Base-by-base conservation (phyloP, 352 stramenopile genomes). In the Pythium phragmitis region DNA sequence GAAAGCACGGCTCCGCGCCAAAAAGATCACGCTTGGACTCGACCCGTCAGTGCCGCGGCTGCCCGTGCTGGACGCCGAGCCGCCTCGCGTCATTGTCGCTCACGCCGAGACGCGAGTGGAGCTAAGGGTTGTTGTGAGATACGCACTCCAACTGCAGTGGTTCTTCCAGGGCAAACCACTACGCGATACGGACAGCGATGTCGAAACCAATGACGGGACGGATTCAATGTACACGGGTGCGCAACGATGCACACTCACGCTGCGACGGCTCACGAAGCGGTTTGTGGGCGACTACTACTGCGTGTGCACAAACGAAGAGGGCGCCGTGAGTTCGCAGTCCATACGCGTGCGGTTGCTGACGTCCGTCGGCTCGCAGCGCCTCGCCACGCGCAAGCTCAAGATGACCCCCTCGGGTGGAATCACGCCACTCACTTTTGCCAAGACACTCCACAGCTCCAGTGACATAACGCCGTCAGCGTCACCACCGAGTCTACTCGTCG, bases 221-320 rank as follows among this genome's bases (percentile, higher is more conserved):
- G 8, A 34, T 17, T 26, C 14, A 21, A 14, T 63, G 42, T 52
- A 60, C 6, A 21, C 23, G 12, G 79, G 78, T 11, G 57, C 67
- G 14, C 63, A 68, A 33, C 70, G 65, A 7, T 74, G 56, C 51
- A 80, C 69, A 4, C 73, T 91, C 17, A 45, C 77, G 6, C 64
- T 91, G 17, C 9, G 37, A 2, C 73, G 66, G 7, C 63, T 87
- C 43, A 82, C 74, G 2, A 77, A 72, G 46, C 79, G 82, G 4
- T 69, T 76, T 5, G 62, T 59, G 9, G 81, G 77, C 1, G 74
- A 88, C 33, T 89, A 89, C 60, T 77, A 72, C 57, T 91, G 81
- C 59, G 74, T 76, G 17, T 89, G 77, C 45, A 69, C 79, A 46
- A 89, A 91, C 51, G 82, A 91, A 49, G 82, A 91, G 58, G 79